Evolutionary conservation across 139 green algal genomes (phyloP).

Genomic region (Spirogloea muscicola): DNA sequence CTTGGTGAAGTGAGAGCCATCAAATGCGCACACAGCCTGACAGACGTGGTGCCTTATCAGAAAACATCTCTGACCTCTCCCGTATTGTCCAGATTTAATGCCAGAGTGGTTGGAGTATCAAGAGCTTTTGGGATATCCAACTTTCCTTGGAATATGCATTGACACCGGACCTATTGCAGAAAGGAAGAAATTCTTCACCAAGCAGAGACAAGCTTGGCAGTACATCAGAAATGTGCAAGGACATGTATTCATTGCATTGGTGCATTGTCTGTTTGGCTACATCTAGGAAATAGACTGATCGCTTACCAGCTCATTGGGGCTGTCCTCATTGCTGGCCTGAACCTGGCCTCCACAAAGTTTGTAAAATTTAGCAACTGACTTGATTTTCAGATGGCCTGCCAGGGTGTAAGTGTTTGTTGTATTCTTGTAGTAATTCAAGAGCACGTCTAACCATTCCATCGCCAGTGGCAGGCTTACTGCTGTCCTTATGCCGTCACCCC

Average conservation of each 20-base stretch:
- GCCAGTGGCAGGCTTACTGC: not conserved
- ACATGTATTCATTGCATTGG: not conserved
- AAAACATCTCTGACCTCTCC: too few species aligned
- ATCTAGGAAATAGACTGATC: too few species aligned
- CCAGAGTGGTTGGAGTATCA: too few species aligned
- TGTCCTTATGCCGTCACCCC: not conserved
- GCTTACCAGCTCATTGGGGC: not conserved
- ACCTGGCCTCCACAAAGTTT: not conserved
- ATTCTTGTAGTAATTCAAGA: not conserved
- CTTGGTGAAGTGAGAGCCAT: too few species aligned
- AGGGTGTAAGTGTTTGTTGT: not conserved
- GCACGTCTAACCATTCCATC: not conserved
- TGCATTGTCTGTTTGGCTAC: too few species aligned
- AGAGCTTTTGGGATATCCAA: too few species aligned
- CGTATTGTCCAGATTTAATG: too few species aligned
- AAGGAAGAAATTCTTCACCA: not conserved
- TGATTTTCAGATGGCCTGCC: not conserved
- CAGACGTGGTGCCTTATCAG: too few species aligned
- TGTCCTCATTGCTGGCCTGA: slow-evolving; percentile 1
- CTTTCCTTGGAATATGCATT: not conserved
- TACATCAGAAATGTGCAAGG: not conserved
- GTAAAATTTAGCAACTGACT: not conserved
- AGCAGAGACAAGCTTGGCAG: too few species aligned
- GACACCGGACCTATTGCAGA: not conserved
- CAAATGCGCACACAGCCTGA: too few species aligned